Evolutionary conservation across 306 rosid genomes (phyloP), one percentile per base, ranked within the genome.

Genomic region (Castanopsis chinensis): DNA sequence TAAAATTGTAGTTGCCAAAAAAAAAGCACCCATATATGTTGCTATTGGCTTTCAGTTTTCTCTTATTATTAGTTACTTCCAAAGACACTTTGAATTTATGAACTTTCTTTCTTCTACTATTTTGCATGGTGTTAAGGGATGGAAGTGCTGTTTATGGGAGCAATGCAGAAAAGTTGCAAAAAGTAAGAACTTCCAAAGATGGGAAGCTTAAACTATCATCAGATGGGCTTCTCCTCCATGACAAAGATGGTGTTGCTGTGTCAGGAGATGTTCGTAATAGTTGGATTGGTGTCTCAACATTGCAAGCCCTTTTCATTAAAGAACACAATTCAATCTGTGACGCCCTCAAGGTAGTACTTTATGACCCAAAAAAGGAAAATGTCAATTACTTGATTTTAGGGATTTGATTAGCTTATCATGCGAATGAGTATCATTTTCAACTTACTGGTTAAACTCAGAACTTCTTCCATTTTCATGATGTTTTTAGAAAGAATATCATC

Each of bases 251-350:
- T 15, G 71, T 52, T 58, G 81, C 94, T 20, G n/a, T 90, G 32
- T 21, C 92, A 0, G 92, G 92, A 60, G 94, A 90, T 18, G 28
- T 90, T 17, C 87, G 85, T 21, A 90, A 90, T 51, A 86, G 91
- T 71, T 90, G 92, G 94, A 89, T 89, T 5, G 94, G 94, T 43
- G 88, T 90, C 37, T 86, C 94, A 58, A 51, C 90, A 54, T 55
- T 90, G 80, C 92, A 90, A 9, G 76, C 89, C 27, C 90, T 90
- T 35, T 90, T 90, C 43, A 21, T 79, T 70, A 83, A 81, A 56
- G 94, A 90, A 55, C 94, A 90, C 75, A 90, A 90, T 20, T 70
- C 88, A 1, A 79, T 90, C 4, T 90, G 94, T 71, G 89, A 90
- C 63, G 27, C 87, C 5, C 90, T 90, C 74, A 90, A 83, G 90